Evolutionary conservation across 78 protist genomes (phyloP).

Genomic region (Protostelium mycophagum): DNA sequence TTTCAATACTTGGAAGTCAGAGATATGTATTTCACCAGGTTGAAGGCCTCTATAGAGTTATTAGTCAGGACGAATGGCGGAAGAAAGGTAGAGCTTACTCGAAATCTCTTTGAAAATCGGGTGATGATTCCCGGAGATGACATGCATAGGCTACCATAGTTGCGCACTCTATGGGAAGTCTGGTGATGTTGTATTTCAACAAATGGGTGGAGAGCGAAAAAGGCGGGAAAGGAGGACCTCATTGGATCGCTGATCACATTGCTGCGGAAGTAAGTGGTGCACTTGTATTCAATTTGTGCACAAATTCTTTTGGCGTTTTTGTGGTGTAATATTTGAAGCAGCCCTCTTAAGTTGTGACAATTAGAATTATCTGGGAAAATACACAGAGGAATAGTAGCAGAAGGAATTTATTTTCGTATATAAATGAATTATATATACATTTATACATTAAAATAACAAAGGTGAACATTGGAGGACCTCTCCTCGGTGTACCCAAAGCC

Average conservation of each 20-base stretch:
- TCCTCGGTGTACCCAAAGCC: constrained; percentile 20
- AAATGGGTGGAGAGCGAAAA: constrained; percentile 12
- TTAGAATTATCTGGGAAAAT: no score
- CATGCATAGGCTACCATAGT: constrained; percentile 6
- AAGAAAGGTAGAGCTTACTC: no score
- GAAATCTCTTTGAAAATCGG: no score
- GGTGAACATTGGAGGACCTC: constrained; percentile 17
- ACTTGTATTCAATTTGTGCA: no score
- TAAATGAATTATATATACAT: no score
- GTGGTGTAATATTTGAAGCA: no score
- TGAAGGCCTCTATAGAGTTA: not conserved
- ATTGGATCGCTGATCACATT: constrained; percentile 23
- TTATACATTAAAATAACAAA: not conserved
- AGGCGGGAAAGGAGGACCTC: not conserved
- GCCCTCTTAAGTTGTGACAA: no score
- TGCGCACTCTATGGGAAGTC: constrained; percentile 34
- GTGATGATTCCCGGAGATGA: no score
- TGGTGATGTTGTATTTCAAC: constrained; percentile 10
- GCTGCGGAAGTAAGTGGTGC: not conserved
- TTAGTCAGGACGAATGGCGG: not conserved
- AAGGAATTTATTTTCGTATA: no score
- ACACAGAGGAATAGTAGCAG: no score
- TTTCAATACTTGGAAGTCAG: constrained; percentile 10
- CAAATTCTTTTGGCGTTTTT: no score
- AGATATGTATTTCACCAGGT: constrained; percentile 6